Evolutionary conservation across 306 rosid genomes (phyloP), one percentile per base, ranked within the genome.

Genomic region (Elaeagnus macrophylla): DNA sequence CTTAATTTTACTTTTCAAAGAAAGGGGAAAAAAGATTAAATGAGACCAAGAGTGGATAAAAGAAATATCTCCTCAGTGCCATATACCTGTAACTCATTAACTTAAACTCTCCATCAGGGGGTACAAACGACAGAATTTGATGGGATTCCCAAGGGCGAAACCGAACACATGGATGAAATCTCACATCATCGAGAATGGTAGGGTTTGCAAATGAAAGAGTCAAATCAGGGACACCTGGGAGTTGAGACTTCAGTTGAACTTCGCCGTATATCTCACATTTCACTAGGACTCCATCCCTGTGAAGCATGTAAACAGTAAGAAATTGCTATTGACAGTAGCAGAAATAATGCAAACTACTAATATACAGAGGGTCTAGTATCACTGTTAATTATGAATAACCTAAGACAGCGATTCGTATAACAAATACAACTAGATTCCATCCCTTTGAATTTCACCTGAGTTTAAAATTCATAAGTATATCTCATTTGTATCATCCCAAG

Each of bases 31-130:
- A 2, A 20, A 12, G 32, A 5, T 25, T 3, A 25, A 25, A 25
- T 25, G 32, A 25, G 32, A 25, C 32, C 32, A 42, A 62, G 61
- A 18, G 25, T 38, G 1, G 10, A 35, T 5, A 40, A 48, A 1
- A 8, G n/a, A n/a, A 35, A 40, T 8, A 45, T 53, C 32, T 40
- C 20, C 19, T 25, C n/a, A 25, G 48, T 35, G 15, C 57, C 13
- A 62, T 58, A 5, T 61, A 91, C 99, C 99, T 91, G 80, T 87
- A 91, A 75, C 81, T 82, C 96, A 87, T 71, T 20, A 91, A 89
- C 79, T 91, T 87, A 73, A 91, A 91, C 72, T 80, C 83, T 61
- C 99, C 95, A 55, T 91, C 96, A 51, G 96, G 95, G 62, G 97
- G 97, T 68, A 91, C 96, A 62, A 91, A 91, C 5, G 97, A 91